Evolutionary conservation across 73 alveolate species (phyloP).

Genomic region (Paramecium pentaurelia): DNA sequence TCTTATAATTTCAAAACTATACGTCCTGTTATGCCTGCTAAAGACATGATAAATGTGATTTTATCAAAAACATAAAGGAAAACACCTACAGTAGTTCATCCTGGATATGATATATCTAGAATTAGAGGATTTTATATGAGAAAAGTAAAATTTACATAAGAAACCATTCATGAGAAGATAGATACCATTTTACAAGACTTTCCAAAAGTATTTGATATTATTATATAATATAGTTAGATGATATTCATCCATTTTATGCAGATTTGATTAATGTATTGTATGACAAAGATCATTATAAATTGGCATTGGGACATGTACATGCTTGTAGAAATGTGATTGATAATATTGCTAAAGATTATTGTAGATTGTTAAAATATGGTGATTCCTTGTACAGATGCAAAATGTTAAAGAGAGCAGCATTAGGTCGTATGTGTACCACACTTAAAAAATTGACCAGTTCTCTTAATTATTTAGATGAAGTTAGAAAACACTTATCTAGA

Average conservation of each 20-base stretch:
- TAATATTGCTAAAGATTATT: constrained; percentile 97
- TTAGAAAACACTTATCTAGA: constrained; percentile 98
- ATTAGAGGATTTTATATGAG: constrained; percentile 99
- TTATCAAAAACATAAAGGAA: constrained; percentile 97
- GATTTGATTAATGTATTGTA: constrained; percentile 98
- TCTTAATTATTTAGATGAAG: constrained; percentile 98
- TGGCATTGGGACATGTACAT: constrained; percentile 98
- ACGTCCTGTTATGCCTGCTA: constrained; percentile 91
- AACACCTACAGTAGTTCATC: constrained; percentile 99
- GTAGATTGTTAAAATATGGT: constrained; percentile 96
- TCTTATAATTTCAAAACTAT: constrained; percentile 94
- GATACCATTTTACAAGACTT: constrained; percentile 94
- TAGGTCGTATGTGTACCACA: constrained; percentile 96
- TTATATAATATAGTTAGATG: constrained; percentile 76
- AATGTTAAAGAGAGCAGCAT: constrained; percentile 97
- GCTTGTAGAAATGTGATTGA: constrained; percentile 87
- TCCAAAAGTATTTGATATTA: constrained; percentile 81
- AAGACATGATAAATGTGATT: constrained; percentile 90
- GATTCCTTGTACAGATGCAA: constrained; percentile 99
- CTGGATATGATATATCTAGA: constrained; percentile 98
- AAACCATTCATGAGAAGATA: constrained; percentile 94
- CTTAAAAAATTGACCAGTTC: constrained; percentile 97
- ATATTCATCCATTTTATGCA: constrained; percentile 99
- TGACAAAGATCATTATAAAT: constrained; percentile 99
- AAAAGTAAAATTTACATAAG: constrained; percentile 97